A percentile compares a stretch with the other conserved stretches of the same genome.
phyloP scores from a whole-genome alignment of 108 stramenopile genomes.

The Mayamaea pseudoterrestris region DNA sequence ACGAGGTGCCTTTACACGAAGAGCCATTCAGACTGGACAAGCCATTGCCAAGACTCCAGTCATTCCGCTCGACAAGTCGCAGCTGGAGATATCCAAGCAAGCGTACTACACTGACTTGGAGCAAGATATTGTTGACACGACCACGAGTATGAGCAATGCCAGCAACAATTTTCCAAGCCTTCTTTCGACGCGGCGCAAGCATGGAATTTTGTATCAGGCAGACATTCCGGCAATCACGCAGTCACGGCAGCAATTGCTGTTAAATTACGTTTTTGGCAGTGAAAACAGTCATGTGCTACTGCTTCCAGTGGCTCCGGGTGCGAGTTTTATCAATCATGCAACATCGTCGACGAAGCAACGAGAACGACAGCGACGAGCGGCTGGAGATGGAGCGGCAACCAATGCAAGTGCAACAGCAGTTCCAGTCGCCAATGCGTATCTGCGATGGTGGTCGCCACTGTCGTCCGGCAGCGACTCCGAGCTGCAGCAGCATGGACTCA shows the following conservation, averaged over 20 bases:
- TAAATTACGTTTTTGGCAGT: conserved; percentile 26
- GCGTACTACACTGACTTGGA: not conserved
- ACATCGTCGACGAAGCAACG: no score
- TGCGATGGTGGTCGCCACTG: conserved; percentile 37
- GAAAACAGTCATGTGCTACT: conserved; percentile 9
- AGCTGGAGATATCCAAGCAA: conserved; percentile 15
- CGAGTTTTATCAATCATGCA: conserved; percentile 21
- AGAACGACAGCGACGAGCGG: no score
- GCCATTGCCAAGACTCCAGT: conserved; percentile 29
- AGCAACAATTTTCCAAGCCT: not conserved
- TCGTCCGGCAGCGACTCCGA: not conserved
- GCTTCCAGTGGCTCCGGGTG: conserved; percentile 23
- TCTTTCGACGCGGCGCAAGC: not conserved
- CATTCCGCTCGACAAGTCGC: conserved; percentile 18
- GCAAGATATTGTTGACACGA: not conserved
- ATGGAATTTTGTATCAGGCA: conserved; percentile 2
- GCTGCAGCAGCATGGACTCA: not conserved
- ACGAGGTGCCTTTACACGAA: conserved; percentile 36
- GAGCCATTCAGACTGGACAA: conserved; percentile 11
- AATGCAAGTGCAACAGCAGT: not conserved
- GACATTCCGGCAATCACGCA: no score
- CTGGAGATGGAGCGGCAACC: no score
- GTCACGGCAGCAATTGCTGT: conserved; percentile 3
- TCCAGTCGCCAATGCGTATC: conserved; percentile 25
- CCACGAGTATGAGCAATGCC: no score